These are phyloP conservation scores for Colletotrichum tropicicola DNA, from an alignment of 2,329 filamentous ascomycete genomes.

Conservation along the genomic window DNA sequence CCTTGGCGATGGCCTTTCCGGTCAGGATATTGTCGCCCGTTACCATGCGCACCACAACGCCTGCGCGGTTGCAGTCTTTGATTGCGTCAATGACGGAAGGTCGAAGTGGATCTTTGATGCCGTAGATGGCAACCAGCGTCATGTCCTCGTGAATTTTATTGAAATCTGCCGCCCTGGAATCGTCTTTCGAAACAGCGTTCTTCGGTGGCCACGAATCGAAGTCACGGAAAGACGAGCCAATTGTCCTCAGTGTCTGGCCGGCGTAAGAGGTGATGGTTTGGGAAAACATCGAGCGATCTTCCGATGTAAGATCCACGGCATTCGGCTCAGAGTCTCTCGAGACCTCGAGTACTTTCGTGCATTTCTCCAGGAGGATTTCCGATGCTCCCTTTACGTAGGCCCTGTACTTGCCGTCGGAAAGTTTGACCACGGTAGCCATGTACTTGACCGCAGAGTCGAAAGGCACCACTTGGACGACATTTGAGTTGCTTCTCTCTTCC, in stretches of 20 bases:
- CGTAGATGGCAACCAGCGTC: conserved; percentile 59
- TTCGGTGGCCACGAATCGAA: conserved; percentile 62
- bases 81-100: conserved; percentile 70
- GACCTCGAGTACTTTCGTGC: conserved; percentile 41
- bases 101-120: conserved; percentile 75
- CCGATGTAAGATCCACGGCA: conserved; percentile 8
- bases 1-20: conserved; percentile 52
- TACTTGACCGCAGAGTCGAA: conserved; percentile 63
- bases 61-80: conserved; percentile 67
- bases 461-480: conserved; percentile 52
- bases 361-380: conserved; percentile 56
- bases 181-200: conserved; percentile 57
- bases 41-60: conserved; percentile 72
- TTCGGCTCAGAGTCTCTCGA: conserved; percentile 17
- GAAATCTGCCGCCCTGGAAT: conserved; percentile 70
- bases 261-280: conserved; percentile 49
- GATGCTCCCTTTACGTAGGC: conserved; percentile 64
- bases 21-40: conserved; percentile 61
- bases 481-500: conserved; percentile 69
- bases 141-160: conserved; percentile 50
- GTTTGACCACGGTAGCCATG: conserved; percentile 71
- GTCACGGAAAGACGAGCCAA: conserved; percentile 49
- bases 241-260: conserved; percentile 48
- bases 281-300: conserved; percentile 25
- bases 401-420: conserved; percentile 63